Conservation (phyloP, 129 eudicot genomes). For the Saussurea involucrata region DNA sequence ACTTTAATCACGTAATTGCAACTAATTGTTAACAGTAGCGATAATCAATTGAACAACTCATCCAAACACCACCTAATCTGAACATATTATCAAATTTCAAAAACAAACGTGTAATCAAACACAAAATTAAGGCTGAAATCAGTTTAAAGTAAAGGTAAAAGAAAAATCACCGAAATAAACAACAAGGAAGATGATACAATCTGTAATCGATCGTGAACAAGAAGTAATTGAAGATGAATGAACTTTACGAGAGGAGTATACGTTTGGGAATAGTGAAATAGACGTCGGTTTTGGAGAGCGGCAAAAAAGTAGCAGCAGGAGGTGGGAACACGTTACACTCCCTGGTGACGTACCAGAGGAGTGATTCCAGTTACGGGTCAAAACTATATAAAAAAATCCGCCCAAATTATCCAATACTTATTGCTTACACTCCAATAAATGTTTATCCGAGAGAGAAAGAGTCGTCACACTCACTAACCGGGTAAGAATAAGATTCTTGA, state of each 20-base stretch:
- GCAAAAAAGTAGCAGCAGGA: constrained; percentile 24
- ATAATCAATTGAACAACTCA: not conserved
- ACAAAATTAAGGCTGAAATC: not conserved
- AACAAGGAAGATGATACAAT: not conserved
- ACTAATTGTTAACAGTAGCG: not conserved
- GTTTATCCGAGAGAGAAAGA: too few relatives aligned
- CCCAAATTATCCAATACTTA: not conserved
- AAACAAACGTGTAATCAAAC: not conserved
- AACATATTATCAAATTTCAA: not conserved
- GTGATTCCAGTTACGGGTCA: constrained; percentile 3
- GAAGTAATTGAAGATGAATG: not conserved
- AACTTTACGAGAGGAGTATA: constrained; percentile 25
- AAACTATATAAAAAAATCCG: not conserved
- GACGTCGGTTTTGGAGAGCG: constrained; percentile 26
- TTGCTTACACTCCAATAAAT: too few relatives aligned
- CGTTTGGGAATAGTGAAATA: constrained; percentile 35
- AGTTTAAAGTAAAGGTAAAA: not conserved
- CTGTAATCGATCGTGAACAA: not conserved
- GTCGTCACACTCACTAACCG: too few relatives aligned
- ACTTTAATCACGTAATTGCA: not conserved
- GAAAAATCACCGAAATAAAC: not conserved
- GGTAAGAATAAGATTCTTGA: too few relatives aligned
- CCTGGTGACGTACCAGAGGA: constrained; percentile 16
- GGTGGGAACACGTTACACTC: constrained; percentile 24
- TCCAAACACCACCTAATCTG: not conserved